Conservation (phyloP, 2,329 filamentous ascomycete genomes). For the Harringtonia aguacate region DNA sequence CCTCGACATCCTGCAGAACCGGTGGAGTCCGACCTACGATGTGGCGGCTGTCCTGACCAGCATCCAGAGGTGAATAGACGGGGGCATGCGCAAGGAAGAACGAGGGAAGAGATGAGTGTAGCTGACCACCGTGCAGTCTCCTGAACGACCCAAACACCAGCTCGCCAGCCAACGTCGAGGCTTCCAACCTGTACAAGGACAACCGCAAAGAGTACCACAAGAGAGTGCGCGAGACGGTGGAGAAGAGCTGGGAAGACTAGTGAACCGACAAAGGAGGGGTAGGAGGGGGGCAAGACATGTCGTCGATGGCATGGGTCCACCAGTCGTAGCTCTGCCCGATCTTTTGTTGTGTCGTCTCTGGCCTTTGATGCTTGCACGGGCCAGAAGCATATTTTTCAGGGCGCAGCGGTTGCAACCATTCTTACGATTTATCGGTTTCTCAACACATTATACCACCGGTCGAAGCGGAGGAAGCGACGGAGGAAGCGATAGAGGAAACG, state of each 20-base stretch:
- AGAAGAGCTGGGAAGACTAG: slow-evolving; percentile 98
- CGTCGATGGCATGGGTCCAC: too few relatives aligned
- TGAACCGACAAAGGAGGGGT: neutral
- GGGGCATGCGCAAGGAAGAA: neutral
- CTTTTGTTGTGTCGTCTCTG: neutral
- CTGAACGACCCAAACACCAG: slow-evolving; percentile 98
- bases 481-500: too few relatives aligned
- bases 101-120: neutral
- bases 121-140: slow-evolving; percentile 48
- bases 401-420: too few relatives aligned
- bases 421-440: too few relatives aligned
- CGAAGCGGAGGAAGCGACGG: too few relatives aligned
- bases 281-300: too few relatives aligned
- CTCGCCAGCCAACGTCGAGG: slow-evolving; percentile 94
- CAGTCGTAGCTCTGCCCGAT: too few relatives aligned
- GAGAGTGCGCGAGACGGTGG: slow-evolving; percentile 87
- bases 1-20: slow-evolving; percentile 91
- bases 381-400: neutral
- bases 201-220: slow-evolving; percentile 96
- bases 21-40: slow-evolving; percentile 98
- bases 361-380: too few relatives aligned
- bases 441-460: too few relatives aligned
- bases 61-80: slow-evolving; percentile 67
- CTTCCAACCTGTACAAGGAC: slow-evolving; percentile 96
- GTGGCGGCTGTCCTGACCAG: slow-evolving; percentile 94